phyloP scores from a whole-genome alignment of 108 stramenopile genomes.

The Schizochytrium sp. region DNA sequence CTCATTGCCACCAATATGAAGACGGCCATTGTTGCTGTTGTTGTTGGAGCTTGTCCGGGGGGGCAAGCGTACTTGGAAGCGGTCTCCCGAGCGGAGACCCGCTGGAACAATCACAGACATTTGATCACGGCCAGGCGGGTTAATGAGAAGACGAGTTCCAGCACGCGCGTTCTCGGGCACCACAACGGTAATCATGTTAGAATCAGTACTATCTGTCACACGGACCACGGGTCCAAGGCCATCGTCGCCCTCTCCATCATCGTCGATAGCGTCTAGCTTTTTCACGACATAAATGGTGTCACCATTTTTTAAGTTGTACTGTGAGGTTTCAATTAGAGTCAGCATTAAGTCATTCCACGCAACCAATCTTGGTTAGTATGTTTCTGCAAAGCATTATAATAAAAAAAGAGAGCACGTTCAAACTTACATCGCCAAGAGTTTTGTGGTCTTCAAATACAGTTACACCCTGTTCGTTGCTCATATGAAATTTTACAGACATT shows the following conservation, averaged over 20 bases:
- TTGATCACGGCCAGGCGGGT: conserved; percentile 59
- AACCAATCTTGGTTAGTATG: too few species aligned
- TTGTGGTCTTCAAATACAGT: conserved; percentile 10
- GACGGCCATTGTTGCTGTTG: neutral
- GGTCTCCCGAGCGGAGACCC: neutral
- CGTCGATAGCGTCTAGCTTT: conserved; percentile 28
- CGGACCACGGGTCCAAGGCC: conserved; percentile 33
- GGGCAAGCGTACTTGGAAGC: conserved; percentile 47
- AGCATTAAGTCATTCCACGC: too few species aligned
- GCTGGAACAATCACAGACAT: conserved; percentile 30
- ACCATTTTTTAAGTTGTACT: conserved; percentile 4
- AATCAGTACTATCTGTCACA: neutral
- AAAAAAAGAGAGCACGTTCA: neutral
- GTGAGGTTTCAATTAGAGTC: neutral
- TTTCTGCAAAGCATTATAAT: too few species aligned
- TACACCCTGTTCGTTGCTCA: neutral
- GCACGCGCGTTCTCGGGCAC: conserved; percentile 13
- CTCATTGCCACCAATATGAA: neutral
- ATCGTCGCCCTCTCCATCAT: conserved; percentile 51
- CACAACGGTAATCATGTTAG: neutral
- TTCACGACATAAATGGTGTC: conserved; percentile 46
- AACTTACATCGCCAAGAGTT: conserved; percentile 18
- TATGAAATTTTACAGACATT: neutral
- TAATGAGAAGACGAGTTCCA: conserved; percentile 23
- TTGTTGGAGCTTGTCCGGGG: neutral